phyloP scores from a whole-genome alignment of 2,329 filamentous ascomycete genomes.

The Tolypocladium paradoxum region DNA sequence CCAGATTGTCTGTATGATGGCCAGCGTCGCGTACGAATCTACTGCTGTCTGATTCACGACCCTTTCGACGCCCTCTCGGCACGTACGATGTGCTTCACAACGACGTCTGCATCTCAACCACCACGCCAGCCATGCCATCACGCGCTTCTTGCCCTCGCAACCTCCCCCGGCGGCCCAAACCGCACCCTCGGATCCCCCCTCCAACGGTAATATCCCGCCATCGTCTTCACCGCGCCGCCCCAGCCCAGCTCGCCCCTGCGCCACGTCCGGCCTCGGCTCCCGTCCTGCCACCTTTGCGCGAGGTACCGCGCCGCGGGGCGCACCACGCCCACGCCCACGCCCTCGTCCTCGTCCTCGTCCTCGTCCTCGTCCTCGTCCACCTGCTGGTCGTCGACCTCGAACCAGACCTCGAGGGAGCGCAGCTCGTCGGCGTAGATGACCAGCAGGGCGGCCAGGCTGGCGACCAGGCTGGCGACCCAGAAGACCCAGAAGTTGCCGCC shows the following conservation, averaged over 20 bases:
- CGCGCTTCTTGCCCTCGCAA: not conserved
- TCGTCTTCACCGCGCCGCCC: not conserved
- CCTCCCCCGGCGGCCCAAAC: not conserved
- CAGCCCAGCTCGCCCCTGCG: not conserved
- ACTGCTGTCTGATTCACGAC: not conserved
- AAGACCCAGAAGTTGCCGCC: conserved; percentile 35
- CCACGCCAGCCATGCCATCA: too few species aligned
- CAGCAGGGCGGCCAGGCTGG: conserved; percentile 25
- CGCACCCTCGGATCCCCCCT: not conserved
- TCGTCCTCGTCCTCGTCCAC: too few species aligned
- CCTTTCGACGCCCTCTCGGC: not conserved
- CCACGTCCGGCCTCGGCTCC: not conserved
- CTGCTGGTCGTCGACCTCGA: conserved; percentile 22
- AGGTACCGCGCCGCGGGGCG: not conserved
- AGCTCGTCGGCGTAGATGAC: conserved; percentile 39
- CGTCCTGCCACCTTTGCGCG: not conserved
- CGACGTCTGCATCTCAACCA: not conserved
- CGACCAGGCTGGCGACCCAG: conserved; percentile 31
- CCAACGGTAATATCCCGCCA: not conserved
- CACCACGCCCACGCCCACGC: not conserved
- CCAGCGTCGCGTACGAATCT: not conserved
- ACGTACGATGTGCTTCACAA: not conserved
- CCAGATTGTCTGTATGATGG: not conserved
- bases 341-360: not conserved
- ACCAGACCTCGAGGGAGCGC: conserved; percentile 34